phyloP scores from a whole-genome alignment of 176 grass and related monocot species.

The Raddia guianensis region DNA sequence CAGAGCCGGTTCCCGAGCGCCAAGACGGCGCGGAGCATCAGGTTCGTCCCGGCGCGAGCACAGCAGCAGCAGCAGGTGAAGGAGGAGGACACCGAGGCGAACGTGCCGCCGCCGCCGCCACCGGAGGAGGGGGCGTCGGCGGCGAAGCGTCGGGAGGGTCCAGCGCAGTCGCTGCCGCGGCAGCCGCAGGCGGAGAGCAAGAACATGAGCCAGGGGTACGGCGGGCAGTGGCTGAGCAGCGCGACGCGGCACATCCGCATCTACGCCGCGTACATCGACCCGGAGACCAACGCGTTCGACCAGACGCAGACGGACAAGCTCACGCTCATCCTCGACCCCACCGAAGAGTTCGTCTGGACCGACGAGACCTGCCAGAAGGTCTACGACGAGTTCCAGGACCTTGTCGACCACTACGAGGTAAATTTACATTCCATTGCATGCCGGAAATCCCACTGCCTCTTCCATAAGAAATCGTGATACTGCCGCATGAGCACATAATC shows the following conservation, averaged over 20 bases:
- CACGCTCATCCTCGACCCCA: slow-evolving; percentile 83
- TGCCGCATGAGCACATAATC: background rate
- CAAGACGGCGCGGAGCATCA: slow-evolving; percentile 9
- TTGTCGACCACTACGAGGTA: slow-evolving; percentile 92
- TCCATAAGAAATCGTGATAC: background rate
- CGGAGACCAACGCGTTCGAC: slow-evolving; percentile 87
- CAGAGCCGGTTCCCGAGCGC: slow-evolving; percentile 25
- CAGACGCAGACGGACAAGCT: slow-evolving; percentile 99
- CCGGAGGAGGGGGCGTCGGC: background rate
- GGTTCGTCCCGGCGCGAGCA: slow-evolving; percentile 37
- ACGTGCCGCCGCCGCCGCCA: slow-evolving; percentile 33
- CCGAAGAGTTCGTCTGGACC: slow-evolving; percentile 88
- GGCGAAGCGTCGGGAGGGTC: background rate
- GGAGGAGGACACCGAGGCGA: slow-evolving; percentile 5
- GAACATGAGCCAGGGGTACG: slow-evolving; percentile 91
- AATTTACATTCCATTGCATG: background rate
- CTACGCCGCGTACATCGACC: slow-evolving; percentile 96
- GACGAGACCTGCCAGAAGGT: slow-evolving; percentile 78
- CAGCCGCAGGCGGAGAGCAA: slow-evolving; percentile 86
- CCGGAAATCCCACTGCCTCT: background rate
- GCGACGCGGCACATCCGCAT: slow-evolving; percentile 89
- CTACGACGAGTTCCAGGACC: slow-evolving; percentile 88
- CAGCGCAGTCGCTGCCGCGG: slow-evolving; percentile 53
- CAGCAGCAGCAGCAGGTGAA: slow-evolving; percentile 66
- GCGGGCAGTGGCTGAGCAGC: slow-evolving; percentile 93